Base-by-base conservation (phyloP, 768 basidiomycete species). In the Mrakia gelida region DNA sequence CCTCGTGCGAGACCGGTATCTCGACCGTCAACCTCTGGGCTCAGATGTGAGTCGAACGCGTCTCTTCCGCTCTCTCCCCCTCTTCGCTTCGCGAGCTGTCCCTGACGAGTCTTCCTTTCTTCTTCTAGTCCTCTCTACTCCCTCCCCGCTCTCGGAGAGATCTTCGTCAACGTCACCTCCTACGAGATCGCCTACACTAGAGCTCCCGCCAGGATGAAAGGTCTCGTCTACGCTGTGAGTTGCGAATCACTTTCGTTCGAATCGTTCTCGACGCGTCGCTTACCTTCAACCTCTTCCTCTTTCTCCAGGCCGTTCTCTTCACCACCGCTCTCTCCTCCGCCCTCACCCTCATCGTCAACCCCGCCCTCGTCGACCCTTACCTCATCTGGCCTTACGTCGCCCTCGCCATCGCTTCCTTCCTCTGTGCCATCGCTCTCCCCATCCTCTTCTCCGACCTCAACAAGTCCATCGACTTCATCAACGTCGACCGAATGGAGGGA, bases 161-260 rank as follows among this genome's bases (percentile, higher is more conserved):
- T 84, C 16, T 83, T 85, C 71, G 81, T 83, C 78, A 82, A 82
- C 77, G 82, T 84, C 63, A 84, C 83, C 18, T 80, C 80, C 0
- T 84, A 84, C 79, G 83, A 85, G 79, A 68, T 84, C 23, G 84
- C 84, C 43, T 84, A 84, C 78, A 84, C 83, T 82, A 41, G 38
- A 43, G 67, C 67, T 21, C 67, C 67, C 41, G 67, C 67, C 21
- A 38, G 67, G 34, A 70, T 70, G 67, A 70, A 70, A 41, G 67
- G 67, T 41, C 67, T 70, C 67, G 67, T 70, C 16, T 70, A 70
- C 67, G 67, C 67, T n/a, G 67, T 56, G n/a, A 3, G 56, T 56
- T n/a, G 3, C 56, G 16, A 38, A 6, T 26, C 49, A 3, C 21
- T 30, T 30, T 38, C 9, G 3, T 18, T 71, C 15, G 41, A 43